phyloP scores from a whole-genome alignment of 2,329 filamentous ascomycete genomes.

The Colletotrichum lupini region DNA sequence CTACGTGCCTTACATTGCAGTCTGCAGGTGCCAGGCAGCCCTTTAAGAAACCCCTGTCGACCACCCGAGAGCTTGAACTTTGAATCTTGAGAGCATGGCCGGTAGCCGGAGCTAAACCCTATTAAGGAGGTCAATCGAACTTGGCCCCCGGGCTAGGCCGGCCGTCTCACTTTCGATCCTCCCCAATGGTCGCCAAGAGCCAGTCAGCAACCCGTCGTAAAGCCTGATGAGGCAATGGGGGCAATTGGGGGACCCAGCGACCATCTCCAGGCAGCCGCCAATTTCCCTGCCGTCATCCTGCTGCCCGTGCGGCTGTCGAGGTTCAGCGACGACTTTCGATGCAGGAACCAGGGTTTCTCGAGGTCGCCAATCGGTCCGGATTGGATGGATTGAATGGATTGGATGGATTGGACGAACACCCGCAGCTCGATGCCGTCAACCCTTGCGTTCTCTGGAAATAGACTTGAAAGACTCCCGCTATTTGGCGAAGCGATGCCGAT shows the following conservation, averaged over 20 bases:
- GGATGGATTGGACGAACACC: constrained; percentile 16
- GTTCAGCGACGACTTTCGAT: neutral
- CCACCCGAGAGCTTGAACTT: neutral
- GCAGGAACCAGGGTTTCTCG: constrained; percentile 11
- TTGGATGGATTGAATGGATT: constrained; percentile 26
- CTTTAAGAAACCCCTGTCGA: neutral
- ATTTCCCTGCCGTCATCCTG: constrained; percentile 1
- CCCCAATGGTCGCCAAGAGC: neutral
- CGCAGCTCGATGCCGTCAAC: constrained; percentile 3
- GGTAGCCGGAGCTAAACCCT: neutral
- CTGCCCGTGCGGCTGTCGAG: neutral
- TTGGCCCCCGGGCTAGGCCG: neutral
- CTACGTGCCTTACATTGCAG: too few relatives aligned
- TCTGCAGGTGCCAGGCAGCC: neutral
- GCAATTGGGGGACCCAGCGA: neutral
- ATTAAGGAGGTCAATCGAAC: neutral
- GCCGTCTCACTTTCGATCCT: neutral
- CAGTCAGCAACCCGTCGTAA: neutral
- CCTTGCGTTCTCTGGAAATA: constrained; percentile 13
- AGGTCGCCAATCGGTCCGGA: neutral
- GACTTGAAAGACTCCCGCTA: neutral
- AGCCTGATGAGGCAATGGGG: neutral
- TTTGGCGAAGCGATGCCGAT: neutral
- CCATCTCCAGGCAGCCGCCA: constrained; percentile 27
- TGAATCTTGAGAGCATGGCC: neutral